Base-by-base conservation (phyloP, 1,284 basidiomycete species). In the Inonotus obliquus region DNA sequence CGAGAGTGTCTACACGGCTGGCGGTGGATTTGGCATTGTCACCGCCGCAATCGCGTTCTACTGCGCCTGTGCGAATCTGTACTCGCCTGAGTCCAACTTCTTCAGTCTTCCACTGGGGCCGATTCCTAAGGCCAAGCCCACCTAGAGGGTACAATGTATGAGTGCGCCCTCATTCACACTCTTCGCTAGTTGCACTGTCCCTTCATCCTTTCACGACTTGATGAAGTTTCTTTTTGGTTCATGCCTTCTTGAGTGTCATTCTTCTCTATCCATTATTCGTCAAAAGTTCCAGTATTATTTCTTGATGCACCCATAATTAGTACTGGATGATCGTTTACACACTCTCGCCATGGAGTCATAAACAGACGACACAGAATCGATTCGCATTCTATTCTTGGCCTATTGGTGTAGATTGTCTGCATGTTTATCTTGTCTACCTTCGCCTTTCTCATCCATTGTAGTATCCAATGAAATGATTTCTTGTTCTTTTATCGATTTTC, bases 1-100 rank as follows among this genome's bases (percentile, higher is more conserved):
- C 17, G 57, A 59, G 14, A 65, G 45, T 0, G 0, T 72, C 38
- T 63, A 23, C 49, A 66, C 59, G 68, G 89, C 87, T 2, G 93
- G 92, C 49, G 94, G 94, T 58, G 83, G 74, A 1, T 73, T 92
- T 35, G 94, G 93, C 35, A 78, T 87, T 59, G 65, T 86, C 60
- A 88, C 89, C 21, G 86, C 86, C 0, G 71, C 82, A 64, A 71
- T 89, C 66, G 89, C 87, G 17, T 90, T 82, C 75, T 90, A 90
- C 69, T 77, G 80, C 53, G 89, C 82, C 48, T 73, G 84, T n/a
- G 80, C 80, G 25, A 83, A 88, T 61, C 71, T 91, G 53, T 77
- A 88, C 54, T 76, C 75, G 23, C 75, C 76, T n/a, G 81, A 83
- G 45, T 75, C 78, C 66, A 74, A 77, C 37, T 76, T 76, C 69